Base-by-base conservation (phyloP, 2,329 filamentous ascomycete genomes). In the Cladosporium cucumerinum region DNA sequence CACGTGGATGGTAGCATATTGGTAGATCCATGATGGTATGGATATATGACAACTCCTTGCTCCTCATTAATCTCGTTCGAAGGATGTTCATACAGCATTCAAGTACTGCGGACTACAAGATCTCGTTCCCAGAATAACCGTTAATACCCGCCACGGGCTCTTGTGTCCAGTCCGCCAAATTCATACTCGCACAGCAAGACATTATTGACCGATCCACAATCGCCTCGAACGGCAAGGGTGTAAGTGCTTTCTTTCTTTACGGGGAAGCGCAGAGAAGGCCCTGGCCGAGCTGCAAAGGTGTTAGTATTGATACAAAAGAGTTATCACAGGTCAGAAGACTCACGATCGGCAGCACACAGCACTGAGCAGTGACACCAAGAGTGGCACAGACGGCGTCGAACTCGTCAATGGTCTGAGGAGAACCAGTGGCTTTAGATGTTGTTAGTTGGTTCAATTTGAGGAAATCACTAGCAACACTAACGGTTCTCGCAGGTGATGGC, bases 311-410 rank as follows among this genome's bases (percentile, higher is more conserved):
- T 30, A 52, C 36, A 32, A 18, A 10, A 28, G 11, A 18, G 6
- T 4, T 12, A 4, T 10, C 16, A 28, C 8, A 11, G 26, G 7
- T 54, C 16, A 32, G 3, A 23, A 16, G 21, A 65, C 65, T 65
- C 57, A 67, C 65, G 11, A 65, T 43, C 6, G 65, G 65, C 12
- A 63, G 46, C n/a, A 65, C 46, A 60, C 65, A 67, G 63, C 65
- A 67, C 23, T 65, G 28, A 25, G 65, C 65, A 34, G 63, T 65
- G 54, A 57, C 59, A 43, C 63, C 63, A 55, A 54, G 46, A 28
- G 54, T 43, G n/a, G 58, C 58, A 36, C 65, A 66, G 21, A 25
- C 52, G 16, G 58, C 34, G 3, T 49, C 43, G 65, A 66, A 61
- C n/a, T 59, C 39, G 11, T 46, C 26, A 18, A 62, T 21, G 62